Evolutionary conservation across 805 yeast genomes (phyloP), one percentile per base, ranked within the genome.

Genomic region (Millerago galiae): DNA sequence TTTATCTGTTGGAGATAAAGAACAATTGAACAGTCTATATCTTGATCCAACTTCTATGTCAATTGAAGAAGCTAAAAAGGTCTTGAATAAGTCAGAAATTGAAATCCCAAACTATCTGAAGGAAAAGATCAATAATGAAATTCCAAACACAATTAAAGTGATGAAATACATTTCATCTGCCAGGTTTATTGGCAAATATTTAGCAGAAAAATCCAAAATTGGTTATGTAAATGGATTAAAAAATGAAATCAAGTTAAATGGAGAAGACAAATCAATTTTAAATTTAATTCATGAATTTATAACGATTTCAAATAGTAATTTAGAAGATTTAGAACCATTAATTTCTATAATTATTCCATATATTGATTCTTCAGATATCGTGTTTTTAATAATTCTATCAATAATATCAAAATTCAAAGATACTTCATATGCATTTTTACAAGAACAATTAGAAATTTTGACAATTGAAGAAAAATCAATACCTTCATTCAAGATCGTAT

Each of bases 261-360:
- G 17, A 3, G 32, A 17, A 3, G 35, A 34, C 8, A 17, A 40
- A 10, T 45, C 46, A 0, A 5, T 32, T 14, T 29, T 41, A 16
- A 27, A 34, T 9, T 46, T 61, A 15, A 44, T 61, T 13, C 44
- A 61, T 21, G 55, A 58, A 15, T 45, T 63, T 25, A 33, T 65
- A 34, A 51, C 50, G 13, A 56, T 52, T 30, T 60, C 58, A 45
- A 38, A 47, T 8, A 61, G 56, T 34, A 29, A 46, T 3, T 26
- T 53, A 2, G 37, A 35, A 9, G 51, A 51, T 2, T 12, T 50
- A 3, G 42, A 37, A 15, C 43, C 53, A 1, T n/a, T 45, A 5
- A 30, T 53, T 1, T 45, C 51, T 2, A 32, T 37, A 8, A 30
- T 54, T 2, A 27, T 45, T 0, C 49, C 53, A 14, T 42, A 27